Evolutionary conservation across 371 early-diverging fungal genomes (phyloP).

Genomic region (Mortierella sp.): DNA sequence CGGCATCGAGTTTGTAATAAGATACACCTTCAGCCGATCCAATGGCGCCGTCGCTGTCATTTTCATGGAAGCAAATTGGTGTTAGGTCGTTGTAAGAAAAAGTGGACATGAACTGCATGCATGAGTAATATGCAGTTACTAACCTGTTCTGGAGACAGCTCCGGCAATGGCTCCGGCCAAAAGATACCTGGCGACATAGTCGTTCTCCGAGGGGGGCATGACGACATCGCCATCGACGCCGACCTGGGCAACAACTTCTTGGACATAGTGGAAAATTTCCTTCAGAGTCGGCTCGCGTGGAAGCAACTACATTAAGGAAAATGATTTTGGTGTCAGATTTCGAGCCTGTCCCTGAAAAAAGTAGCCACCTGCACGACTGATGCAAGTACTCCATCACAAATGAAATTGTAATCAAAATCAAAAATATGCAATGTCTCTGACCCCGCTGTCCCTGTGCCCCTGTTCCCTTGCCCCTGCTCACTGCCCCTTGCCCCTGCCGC

Average conservation of each 20-base stretch:
- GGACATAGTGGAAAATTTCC: slow-evolving; percentile 76
- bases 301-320: slow-evolving; percentile 39
- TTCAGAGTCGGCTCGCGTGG: slow-evolving; percentile 65
- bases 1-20: slow-evolving; percentile 68
- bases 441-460: not conserved
- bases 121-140: not conserved
- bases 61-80: not conserved
- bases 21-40: slow-evolving; percentile 82
- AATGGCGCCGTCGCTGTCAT: slow-evolving; percentile 78
- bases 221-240: slow-evolving; percentile 73
- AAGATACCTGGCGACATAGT: slow-evolving; percentile 69
- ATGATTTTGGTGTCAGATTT: not conserved
- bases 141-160: slow-evolving; percentile 78
- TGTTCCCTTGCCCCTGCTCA: not conserved
- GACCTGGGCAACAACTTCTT: slow-evolving; percentile 67
- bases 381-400: not conserved
- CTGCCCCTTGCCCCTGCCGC: not conserved
- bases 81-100: not conserved
- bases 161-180: slow-evolving; percentile 84
- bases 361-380: not conserved
- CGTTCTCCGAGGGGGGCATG: slow-evolving; percentile 64
- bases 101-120: not conserved
- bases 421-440: not conserved
- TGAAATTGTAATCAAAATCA: not conserved
- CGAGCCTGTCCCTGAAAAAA: not conserved